Evolutionary conservation across 495 filamentous ascomycete genomes (phyloP).

Genomic region (Xylaria sp.): DNA sequence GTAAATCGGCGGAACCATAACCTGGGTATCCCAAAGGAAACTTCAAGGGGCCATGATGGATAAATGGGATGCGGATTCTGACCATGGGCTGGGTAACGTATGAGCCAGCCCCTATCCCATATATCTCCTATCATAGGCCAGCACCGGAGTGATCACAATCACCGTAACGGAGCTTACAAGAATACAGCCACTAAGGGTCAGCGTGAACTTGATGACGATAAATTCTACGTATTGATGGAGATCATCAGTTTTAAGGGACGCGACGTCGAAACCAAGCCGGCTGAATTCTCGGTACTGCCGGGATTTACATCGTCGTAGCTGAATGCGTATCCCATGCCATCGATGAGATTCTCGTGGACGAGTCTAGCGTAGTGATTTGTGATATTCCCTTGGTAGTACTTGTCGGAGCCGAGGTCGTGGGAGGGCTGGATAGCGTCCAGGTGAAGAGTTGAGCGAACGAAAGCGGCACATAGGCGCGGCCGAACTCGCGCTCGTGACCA

Average conservation of each 20-base stretch:
- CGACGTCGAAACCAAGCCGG: conserved; percentile 52
- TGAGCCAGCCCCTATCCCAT: not conserved
- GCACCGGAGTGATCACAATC: not conserved
- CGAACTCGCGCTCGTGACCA: conserved; percentile 42
- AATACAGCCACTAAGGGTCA: not conserved
- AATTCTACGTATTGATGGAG: conserved; percentile 11
- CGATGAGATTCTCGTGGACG: conserved; percentile 47
- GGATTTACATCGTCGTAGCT: conserved; percentile 54
- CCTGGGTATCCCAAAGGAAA: not conserved
- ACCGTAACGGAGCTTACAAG: not conserved
- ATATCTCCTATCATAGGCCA: not conserved
- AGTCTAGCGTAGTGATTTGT: conserved; percentile 54
- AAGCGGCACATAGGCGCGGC: conserved; percentile 51
- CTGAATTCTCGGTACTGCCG: conserved; percentile 55
- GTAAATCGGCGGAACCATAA: not conserved
- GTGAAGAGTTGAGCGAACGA: conserved; percentile 44
- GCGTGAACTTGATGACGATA: not conserved
- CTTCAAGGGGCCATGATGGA: not conserved
- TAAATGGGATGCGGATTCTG: not conserved
- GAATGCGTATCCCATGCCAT: conserved; percentile 52
- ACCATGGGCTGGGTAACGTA: too few relatives aligned
- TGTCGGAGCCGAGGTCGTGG: conserved; percentile 38
- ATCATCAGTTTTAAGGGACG: not conserved
- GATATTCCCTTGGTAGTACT: conserved; percentile 55
- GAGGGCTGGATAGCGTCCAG: conserved; percentile 42